Evolutionary conservation across 345 rosid species (phyloP).

Genomic region (Geranium rotundifolium): DNA sequence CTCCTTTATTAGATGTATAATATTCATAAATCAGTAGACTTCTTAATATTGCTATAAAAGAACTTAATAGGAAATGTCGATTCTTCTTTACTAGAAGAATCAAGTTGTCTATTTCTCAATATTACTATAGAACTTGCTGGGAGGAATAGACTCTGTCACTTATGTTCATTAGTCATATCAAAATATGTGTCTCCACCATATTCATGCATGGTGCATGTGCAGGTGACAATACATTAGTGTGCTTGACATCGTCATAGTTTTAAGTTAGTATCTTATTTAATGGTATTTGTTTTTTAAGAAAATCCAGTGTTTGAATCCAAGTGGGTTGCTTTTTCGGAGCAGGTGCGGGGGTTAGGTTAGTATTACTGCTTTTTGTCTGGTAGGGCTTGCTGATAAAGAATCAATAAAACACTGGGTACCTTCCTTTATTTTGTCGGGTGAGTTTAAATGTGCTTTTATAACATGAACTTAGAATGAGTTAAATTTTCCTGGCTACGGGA

Average conservation of each 20-base stretch:
- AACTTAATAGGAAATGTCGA: neutral
- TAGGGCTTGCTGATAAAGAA: too few species aligned
- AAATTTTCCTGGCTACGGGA: neutral
- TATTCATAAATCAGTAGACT: neutral
- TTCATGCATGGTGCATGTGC: conserved; percentile 1
- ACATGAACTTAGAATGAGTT: neutral
- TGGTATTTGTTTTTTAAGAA: neutral
- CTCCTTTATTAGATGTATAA: conserved; percentile 61
- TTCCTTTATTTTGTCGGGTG: neutral
- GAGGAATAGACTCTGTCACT: too few species aligned
- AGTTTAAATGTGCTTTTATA: neutral
- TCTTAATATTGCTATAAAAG: neutral
- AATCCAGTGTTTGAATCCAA: too few species aligned
- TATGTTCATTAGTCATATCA: neutral
- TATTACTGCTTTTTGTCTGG: too few species aligned
- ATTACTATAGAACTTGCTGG: neutral
- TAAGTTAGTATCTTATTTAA: neutral
- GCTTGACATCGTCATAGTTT: neutral
- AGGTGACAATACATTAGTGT: neutral
- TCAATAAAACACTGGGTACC: neutral
- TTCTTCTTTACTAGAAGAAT: neutral
- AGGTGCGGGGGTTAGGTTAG: too few species aligned
- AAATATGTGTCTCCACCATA: neutral
- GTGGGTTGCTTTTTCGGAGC: too few species aligned
- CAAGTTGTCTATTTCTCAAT: neutral